phyloP scores from a whole-genome alignment of 2,329 filamentous ascomycete species.

The Fusarium sp. region DNA sequence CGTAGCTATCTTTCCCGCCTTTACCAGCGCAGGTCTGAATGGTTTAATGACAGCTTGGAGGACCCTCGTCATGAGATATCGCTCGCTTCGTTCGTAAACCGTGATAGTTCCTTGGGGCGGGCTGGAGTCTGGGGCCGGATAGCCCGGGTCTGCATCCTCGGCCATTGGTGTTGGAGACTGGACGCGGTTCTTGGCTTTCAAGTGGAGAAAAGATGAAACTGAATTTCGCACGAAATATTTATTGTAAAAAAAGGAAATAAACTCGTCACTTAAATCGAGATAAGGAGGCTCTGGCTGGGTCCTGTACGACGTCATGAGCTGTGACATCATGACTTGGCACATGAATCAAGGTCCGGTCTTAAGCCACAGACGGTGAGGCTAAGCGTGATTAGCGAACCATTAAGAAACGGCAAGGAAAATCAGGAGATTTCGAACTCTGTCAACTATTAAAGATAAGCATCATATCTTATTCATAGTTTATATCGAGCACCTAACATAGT shows the following conservation, averaged over 20 bases:
- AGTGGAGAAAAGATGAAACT: neutral
- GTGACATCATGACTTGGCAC: neutral
- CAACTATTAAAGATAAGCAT: neutral
- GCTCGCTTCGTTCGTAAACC: constrained; percentile 21
- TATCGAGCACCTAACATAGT: neutral
- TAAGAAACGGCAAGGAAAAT: neutral
- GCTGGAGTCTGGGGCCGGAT: neutral
- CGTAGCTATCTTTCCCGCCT: constrained; percentile 8
- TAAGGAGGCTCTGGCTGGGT: neutral
- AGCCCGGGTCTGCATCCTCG: neutral
- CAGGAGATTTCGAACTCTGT: neutral
- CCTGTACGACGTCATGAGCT: neutral
- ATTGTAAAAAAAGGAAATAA: neutral
- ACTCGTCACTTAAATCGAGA: neutral
- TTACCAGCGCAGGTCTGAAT: constrained; percentile 18
- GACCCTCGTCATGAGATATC: constrained; percentile 17
- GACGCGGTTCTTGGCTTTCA: neutral
- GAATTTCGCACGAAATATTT: neutral
- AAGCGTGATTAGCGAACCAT: neutral
- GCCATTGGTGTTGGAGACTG: neutral
- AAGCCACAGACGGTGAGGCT: neutral
- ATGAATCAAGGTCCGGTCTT: neutral
- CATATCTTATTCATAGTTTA: neutral
- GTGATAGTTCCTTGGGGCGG: neutral
- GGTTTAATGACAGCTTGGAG: constrained; percentile 30